phyloP scores from a whole-genome alignment of 2,329 filamentous ascomycete species.

The Chrysoporthe austroafricana region DNA sequence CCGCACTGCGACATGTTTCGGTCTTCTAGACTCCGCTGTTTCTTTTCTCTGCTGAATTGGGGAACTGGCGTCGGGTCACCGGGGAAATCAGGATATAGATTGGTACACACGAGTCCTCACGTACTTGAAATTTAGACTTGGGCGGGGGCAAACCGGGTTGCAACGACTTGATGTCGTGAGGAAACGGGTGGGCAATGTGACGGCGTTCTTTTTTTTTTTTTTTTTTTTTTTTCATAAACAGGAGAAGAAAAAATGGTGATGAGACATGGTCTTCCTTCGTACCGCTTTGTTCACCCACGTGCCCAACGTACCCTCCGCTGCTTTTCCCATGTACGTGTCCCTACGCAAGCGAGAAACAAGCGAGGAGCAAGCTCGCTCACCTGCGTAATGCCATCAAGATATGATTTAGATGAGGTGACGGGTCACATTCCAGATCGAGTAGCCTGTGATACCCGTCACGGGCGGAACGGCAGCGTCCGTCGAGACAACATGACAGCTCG shows the following conservation, averaged over 20 bases:
- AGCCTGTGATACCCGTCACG: neutral
- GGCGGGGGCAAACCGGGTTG: neutral
- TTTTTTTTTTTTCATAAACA: neutral
- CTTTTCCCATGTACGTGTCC: neutral
- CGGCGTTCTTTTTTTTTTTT: neutral
- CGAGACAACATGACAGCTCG: neutral
- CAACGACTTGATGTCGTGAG: neutral
- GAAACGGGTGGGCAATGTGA: neutral
- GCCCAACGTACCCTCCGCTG: neutral
- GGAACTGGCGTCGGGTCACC: neutral
- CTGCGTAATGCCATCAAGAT: neutral
- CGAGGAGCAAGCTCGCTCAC: neutral
- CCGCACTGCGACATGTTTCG: neutral
- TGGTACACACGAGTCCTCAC: neutral
- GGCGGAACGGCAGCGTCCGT: neutral
- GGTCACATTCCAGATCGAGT: neutral
- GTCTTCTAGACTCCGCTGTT: neutral
- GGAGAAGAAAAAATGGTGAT: neutral
- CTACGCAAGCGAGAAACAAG: neutral
- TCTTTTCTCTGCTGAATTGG: neutral
- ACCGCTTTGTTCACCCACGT: slow-evolving; percentile 2
- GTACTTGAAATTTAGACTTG: neutral
- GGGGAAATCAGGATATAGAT: neutral
- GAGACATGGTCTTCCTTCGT: neutral
- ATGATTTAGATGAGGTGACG: neutral